Conservation (phyloP, 179 eudicot genomes). For the Beta macrorhiza region DNA sequence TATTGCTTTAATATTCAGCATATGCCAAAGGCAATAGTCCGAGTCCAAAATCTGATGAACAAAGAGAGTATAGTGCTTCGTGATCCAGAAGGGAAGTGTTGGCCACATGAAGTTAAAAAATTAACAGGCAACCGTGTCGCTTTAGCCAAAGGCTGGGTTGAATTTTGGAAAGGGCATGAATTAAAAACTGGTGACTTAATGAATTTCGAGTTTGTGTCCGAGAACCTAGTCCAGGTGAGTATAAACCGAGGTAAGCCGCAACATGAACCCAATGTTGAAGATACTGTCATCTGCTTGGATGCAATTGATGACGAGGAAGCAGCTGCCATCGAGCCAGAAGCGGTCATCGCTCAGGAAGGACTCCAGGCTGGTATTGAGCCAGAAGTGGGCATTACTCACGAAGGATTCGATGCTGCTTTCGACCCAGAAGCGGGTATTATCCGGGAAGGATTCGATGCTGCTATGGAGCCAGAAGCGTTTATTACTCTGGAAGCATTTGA, state of each 20-base stretch:
- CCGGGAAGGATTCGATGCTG: neutral
- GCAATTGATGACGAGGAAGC: slow-evolving; percentile 7
- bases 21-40: slow-evolving; percentile 24
- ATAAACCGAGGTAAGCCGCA: slow-evolving; percentile 13
- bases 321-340: neutral
- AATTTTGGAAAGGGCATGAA: slow-evolving; percentile 32
- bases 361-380: neutral
- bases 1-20: slow-evolving; percentile 12
- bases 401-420: neutral
- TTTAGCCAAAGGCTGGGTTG: slow-evolving; percentile 31
- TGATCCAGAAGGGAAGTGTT: slow-evolving; percentile 35
- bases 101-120: slow-evolving; percentile 28
- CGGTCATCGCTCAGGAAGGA: neutral
- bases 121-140: slow-evolving; percentile 18
- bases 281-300: neutral
- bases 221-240: slow-evolving; percentile 23
- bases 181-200: slow-evolving; percentile 27
- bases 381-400: neutral
- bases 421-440: neutral
- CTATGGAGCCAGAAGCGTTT: neutral
- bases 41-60: slow-evolving; percentile 18
- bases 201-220: slow-evolving; percentile 25
- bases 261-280: slow-evolving; percentile 13
- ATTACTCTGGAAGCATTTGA: neutral
- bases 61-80: slow-evolving; percentile 29